Percentiles rank a stretch among this genome's conserved stretches.
Evolutionary conservation across 2,329 filamentous ascomycete genomes (phyloP).

Genomic region (Aspergillaceae sp.): DNA sequence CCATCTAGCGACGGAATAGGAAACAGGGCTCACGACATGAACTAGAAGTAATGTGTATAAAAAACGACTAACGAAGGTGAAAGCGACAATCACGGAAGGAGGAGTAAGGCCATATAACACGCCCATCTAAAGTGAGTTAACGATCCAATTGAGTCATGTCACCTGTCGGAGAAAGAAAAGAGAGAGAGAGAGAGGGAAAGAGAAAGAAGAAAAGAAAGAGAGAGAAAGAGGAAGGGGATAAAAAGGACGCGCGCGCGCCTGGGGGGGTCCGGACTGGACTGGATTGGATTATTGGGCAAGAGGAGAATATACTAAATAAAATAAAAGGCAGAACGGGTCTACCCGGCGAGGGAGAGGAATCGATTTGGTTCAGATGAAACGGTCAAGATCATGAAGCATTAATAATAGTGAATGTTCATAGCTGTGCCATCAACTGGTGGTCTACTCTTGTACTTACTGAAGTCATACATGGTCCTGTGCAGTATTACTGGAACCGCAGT

Average conservation of each 20-base stretch:
- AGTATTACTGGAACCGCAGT: too few species aligned
- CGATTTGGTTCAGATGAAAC: neutral
- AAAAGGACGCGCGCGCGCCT: neutral
- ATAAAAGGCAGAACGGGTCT: conserved; percentile 8
- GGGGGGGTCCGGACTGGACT: conserved; percentile 12
- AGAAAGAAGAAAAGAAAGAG: conserved; percentile 2
- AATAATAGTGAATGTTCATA: neutral
- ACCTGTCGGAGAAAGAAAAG: neutral
- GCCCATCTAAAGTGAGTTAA: too few species aligned
- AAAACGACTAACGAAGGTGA: neutral
- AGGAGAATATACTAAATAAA: conserved; percentile 6
- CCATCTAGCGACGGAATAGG: conserved; percentile 18
- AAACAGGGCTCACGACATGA: conserved; percentile 12
- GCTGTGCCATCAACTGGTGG: neutral
- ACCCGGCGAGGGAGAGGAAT: conserved; percentile 8
- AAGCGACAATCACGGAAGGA: too few species aligned
- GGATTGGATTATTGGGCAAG: conserved; percentile 12
- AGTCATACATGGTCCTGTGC: too few species aligned
- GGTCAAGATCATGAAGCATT: neutral
- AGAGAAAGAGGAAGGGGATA: conserved; percentile 8
- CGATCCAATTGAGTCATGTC: too few species aligned
- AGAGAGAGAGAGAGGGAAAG: conserved; percentile 2
- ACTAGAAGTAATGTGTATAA: neutral
- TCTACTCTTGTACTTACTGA: neutral
- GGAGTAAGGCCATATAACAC: too few species aligned